Evolutionary conservation across 2,329 filamentous ascomycete species (phyloP), one percentile per base, ranked within the genome.

Genomic region (Colletotrichum euphorbiae): DNA sequence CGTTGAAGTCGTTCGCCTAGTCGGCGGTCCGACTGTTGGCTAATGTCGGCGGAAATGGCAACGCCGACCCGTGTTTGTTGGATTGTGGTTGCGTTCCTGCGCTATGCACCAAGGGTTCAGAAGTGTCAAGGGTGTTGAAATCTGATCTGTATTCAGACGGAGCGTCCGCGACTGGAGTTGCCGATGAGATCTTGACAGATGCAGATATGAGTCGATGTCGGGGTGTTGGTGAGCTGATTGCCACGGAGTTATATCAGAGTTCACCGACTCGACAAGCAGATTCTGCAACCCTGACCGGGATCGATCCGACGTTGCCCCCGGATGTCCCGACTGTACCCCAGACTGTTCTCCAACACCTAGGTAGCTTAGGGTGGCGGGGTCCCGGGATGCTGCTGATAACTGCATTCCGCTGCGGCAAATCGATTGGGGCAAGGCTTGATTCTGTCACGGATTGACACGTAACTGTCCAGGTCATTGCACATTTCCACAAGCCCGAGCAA

Each of bases 251-350:
- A 67, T 67, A 67, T 67, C 63, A 42, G 50, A 56, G n/a, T 67
- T 62, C 50, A 36, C 63, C 63, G 50, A 62, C 62, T 46, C 55
- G 46, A 36, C 33, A 62, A 31, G 17, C 46, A 28, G 21, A 38
- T 33, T 61, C 38, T 54, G 48, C 28, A 19, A 60, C 62, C 38
- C 62, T 65, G 46, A 38, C 40, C 55, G 62, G 62, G 38, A 54
- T 54, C 55, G 48, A 55, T 62, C 63, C 63, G 63, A 57, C 40
- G 13, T 48, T 51, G 33, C 45, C 5, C 31, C 28, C 63, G 63
- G 63, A 67, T 38, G 60, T 67, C 57, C 63, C 63, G 63, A 28
- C 63, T 67, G 63, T 33, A 67, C 63, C 63, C 63, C 63, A 67
- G 62, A 56, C 43, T 62, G 28, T 67, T 60, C 38, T 56, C 52